Base-by-base conservation (phyloP, 192 early-diverging fungal species). In the Bifiguratus adelaidae region DNA sequence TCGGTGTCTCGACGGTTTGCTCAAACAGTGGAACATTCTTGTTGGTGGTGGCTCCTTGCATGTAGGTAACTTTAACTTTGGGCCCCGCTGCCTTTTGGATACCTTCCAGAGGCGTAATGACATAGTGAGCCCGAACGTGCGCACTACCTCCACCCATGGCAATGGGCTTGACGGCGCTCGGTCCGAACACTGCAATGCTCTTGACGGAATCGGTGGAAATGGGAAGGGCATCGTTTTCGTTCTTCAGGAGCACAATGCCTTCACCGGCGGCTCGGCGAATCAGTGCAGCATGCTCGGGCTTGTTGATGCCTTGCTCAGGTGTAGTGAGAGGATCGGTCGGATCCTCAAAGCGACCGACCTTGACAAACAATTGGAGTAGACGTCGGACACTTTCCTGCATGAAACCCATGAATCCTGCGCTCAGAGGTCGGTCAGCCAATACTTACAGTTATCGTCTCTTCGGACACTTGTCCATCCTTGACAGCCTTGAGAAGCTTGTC, bases 191-290 rank as follows among this genome's bases (percentile, higher is more conserved):
- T 11, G 51, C 51, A 15, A 53, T 53, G 11, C 22, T 52, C 30
- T 53, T 53, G 4, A 53, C 16, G 27, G 45, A 33, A 27, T 20
- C 27, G 13, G 42, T 16, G 29, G 29, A 26, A 2, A 76, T 48
- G 3, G 75, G 75, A 29, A 78, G 55, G 18, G 56, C 41, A 2
- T 35, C 30, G n/a, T 65, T 47, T 15, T 55, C 34, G 40, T 78
- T 78, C 46, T 74, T 73, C 15, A 78, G 49, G 25, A 78, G 47
- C 0, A 70, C 71, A 20, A 74, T 46, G 24, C 68, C 71, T 36
- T 78, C 75, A 8, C 71, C 46, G 13, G 46, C 67, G 0, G 75
- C 60, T 7, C 63, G 23, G 23, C 62, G 60, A 21, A 67, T 65
- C 6, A 64, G 48, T 13, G 67, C 47, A 4, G 61, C 18, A 23